Evolutionary conservation across 1,139 yeast species (phyloP), one percentile per base, ranked within the genome.

Genomic region (Candida anutae): DNA sequence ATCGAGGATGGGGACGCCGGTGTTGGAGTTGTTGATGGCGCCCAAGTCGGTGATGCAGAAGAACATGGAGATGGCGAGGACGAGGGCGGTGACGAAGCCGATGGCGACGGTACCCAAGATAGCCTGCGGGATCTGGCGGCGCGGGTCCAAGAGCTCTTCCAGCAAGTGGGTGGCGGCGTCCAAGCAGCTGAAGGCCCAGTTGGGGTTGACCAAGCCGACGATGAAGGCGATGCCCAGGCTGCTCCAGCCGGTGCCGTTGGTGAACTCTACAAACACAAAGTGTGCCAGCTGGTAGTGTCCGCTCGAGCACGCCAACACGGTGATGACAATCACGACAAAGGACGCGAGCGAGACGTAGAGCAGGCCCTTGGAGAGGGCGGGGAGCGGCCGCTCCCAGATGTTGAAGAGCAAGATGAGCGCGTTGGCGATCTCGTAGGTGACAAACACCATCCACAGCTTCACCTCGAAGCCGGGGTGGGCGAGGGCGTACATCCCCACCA

Each of bases 101-200:
- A 77, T 74, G 12, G 76, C 75, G 16, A 77, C 77, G 2, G 84
- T 77, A 8, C 77, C 70, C 54, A 75, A 49, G 32, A 77, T 74
- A 11, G 82, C 75, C 35, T 67, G 65, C 15, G 84, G 84, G 29
- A 76, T 73, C 35, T 70, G 71, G 25, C 67, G 58, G 45, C 73
- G 76, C 8, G 82, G 80, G 22, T 62, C 57, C 29, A 63, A 57
- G 20, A 74, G 72, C 50, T 77, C 84, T 50, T 76, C 81, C 11
- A 81, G 80, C 72, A 77, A 69, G 43, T 76, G 83, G 2, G 82
- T 72, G 6, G 82, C 82, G 37, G 78, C 70, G 45, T 77, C 84
- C 31, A 76, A 55, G 48, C 83, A 75, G n/a, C 76, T 66, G 46
- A 75, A 76, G 1, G 78, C 69, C 82, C 82, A 76, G 28, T 74